Conservation (phyloP, 176 grass and related monocot genomes). For the Cymbopogon citratus region DNA sequence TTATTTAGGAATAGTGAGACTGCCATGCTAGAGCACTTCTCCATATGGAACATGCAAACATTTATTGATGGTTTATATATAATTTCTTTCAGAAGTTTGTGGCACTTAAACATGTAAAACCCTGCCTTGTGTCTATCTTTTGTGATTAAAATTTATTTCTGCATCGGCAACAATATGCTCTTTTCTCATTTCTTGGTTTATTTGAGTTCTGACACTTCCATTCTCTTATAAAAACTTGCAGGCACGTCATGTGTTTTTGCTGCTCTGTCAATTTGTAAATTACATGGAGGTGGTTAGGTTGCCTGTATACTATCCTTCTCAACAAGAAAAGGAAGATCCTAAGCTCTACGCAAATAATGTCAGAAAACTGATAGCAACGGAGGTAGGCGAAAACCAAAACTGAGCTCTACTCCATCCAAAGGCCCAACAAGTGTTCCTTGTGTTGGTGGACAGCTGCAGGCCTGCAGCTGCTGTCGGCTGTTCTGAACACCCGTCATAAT, state of each 20-base stretch:
- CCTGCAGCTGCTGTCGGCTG: neutral
- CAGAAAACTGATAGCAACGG: slow-evolving; percentile 63
- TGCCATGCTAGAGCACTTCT: neutral
- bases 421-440: neutral
- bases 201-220: neutral
- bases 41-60: neutral
- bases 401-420: neutral
- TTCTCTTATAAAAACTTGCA: slow-evolving; percentile 35
- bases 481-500: neutral
- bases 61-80: neutral
- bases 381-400: slow-evolving; percentile 42
- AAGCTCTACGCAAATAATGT: slow-evolving; percentile 73
- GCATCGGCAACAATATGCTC: neutral
- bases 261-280: slow-evolving; percentile 93
- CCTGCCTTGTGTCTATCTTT: neutral
- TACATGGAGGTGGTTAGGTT: slow-evolving; percentile 79
- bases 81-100: slow-evolving; percentile 1
- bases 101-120: neutral
- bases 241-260: slow-evolving; percentile 80
- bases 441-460: neutral
- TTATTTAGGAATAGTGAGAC: slow-evolving; percentile 1
- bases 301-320: slow-evolving; percentile 77
- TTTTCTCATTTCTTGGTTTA: slow-evolving; percentile 5
- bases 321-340: slow-evolving; percentile 85
- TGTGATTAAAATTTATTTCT: slow-evolving; percentile 14